phyloP scores from a whole-genome alignment of 805 yeast genomes.

The Metschnikowia lochheadii region DNA sequence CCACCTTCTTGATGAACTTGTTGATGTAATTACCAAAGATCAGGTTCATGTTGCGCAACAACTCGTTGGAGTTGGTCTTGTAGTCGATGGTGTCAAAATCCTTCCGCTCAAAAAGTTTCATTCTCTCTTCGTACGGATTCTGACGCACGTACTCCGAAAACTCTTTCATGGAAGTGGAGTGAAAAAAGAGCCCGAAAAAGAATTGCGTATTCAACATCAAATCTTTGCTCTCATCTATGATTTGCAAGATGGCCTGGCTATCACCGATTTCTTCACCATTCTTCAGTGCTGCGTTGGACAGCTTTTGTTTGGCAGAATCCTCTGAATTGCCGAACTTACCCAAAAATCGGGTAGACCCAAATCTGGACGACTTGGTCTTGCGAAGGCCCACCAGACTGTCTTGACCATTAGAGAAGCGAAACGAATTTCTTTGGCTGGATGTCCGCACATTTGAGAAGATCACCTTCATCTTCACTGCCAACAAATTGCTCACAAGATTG shows the following conservation, averaged over 20 bases:
- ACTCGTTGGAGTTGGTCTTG: constrained; percentile 42
- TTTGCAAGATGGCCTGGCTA: constrained; percentile 29
- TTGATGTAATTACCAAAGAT: constrained; percentile 44
- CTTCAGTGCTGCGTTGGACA: constrained; percentile 1
- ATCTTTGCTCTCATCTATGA: constrained; percentile 34
- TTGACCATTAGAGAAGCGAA: constrained; percentile 1
- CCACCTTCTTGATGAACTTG: constrained; percentile 30
- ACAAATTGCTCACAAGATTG: constrained; percentile 25
- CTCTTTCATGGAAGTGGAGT: constrained; percentile 29
- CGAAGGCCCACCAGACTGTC: constrained; percentile 10
- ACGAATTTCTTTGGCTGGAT: neutral
- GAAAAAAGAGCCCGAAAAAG: constrained; percentile 40
- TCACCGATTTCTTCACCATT: constrained; percentile 27
- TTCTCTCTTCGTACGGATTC: constrained; percentile 29
- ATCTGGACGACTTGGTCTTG: constrained; percentile 14
- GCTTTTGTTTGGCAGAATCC: constrained; percentile 10
- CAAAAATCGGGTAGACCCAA: constrained; percentile 18
- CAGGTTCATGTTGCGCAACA: constrained; percentile 41
- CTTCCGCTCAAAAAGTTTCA: constrained; percentile 25
- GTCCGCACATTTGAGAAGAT: neutral
- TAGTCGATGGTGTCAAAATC: constrained; percentile 34
- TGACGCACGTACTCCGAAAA: constrained; percentile 27
- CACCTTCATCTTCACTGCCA: constrained; percentile 21
- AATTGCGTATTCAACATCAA: constrained; percentile 36
- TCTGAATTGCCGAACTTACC: constrained; percentile 9